Conservation (phyloP, 2,329 filamentous ascomycete genomes). For the Venturia carpophila region DNA sequence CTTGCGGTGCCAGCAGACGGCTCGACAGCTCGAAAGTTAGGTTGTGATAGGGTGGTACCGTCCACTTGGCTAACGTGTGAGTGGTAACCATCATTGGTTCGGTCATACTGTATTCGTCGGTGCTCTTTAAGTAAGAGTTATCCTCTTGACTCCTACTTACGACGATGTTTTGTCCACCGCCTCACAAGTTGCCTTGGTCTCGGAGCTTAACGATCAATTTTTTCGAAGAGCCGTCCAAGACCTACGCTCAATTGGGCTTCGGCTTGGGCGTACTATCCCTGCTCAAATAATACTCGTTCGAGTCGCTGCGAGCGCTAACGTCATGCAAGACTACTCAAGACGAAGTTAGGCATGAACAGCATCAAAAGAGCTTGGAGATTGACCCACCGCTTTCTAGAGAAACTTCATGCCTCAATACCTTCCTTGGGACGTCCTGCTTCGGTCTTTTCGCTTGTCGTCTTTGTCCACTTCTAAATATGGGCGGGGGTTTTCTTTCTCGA, state of each 20-base stretch:
- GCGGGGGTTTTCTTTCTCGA: neutral
- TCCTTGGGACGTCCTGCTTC: neutral
- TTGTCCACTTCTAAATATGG: neutral
- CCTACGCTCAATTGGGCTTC: neutral
- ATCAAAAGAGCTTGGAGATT: neutral
- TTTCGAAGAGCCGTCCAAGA: neutral
- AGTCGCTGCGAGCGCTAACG: neutral
- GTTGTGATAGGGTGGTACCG: neutral
- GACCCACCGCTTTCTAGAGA: neutral
- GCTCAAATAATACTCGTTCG: neutral
- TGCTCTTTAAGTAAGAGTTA: neutral
- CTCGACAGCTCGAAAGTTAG: neutral
- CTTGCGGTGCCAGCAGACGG: neutral
- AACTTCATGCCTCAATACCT: neutral
- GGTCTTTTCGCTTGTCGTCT: neutral
- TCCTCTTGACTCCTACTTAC: neutral
- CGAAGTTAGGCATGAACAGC: neutral
- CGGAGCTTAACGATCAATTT: neutral
- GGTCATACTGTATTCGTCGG: neutral
- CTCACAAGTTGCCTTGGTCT: neutral
- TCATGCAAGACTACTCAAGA: neutral
- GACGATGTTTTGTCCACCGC: neutral
- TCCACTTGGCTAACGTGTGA: too few relatives aligned
- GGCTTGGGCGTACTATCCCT: neutral
- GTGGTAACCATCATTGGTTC: too few relatives aligned